Evolutionary conservation across 2,329 filamentous ascomycete genomes (phyloP).

Genomic region (Cephalotrichum gorgonifer): DNA sequence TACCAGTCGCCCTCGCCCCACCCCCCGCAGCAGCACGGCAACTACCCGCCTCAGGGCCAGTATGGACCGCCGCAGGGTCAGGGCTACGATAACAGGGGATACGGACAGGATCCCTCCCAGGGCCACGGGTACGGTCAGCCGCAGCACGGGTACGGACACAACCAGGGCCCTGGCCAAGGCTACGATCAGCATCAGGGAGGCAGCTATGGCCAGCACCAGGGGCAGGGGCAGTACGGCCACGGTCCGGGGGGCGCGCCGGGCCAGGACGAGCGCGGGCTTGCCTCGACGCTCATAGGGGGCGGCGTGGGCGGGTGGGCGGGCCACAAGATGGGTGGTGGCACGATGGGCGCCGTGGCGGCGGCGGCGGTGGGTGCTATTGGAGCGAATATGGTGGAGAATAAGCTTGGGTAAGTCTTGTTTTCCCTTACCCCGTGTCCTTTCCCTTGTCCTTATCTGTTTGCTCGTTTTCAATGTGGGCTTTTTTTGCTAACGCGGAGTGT

Average conservation of each 20-base stretch:
- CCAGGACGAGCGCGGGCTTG: constrained; percentile 42
- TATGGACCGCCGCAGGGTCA: background rate
- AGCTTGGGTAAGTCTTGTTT: constrained; percentile 19
- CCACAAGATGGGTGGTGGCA: constrained; percentile 41
- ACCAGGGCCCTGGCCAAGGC: background rate
- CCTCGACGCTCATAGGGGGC: constrained; percentile 40
- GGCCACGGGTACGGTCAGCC: background rate
- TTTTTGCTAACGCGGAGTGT: background rate
- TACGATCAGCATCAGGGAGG: constrained; percentile 8
- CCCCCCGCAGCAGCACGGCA: constrained; percentile 2
- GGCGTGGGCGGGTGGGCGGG: constrained; percentile 43
- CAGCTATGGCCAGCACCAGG: constrained; percentile 11
- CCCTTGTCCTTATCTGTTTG: background rate
- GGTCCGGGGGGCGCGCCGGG: constrained; percentile 14
- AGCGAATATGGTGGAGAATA: constrained; percentile 39
- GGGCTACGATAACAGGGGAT: too few species aligned
- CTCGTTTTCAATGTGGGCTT: background rate
- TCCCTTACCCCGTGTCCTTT: too few species aligned
- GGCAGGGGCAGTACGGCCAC: constrained; percentile 13
- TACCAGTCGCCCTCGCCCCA: background rate
- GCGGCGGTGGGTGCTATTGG: constrained; percentile 42
- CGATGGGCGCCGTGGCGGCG: constrained; percentile 39
- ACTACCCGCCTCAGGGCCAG: background rate
- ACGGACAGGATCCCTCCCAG: background rate
- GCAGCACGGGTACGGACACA: background rate